These are phyloP conservation scores for Yamadazyma endophytica DNA, from an alignment of 805 yeast genomes.

Conservation along the genomic window DNA sequence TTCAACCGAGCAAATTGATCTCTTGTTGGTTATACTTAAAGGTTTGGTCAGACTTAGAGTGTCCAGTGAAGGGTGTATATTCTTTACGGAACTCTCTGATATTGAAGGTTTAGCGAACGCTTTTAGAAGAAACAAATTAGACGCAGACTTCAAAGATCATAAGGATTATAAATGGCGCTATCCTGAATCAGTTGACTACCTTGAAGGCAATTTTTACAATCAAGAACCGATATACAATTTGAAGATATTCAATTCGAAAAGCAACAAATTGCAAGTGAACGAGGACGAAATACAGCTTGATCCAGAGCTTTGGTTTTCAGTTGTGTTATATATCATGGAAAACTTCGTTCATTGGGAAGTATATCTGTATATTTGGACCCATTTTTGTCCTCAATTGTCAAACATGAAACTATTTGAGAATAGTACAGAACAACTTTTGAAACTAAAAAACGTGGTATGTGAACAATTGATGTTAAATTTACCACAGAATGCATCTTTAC, in stretches of 20 bases:
- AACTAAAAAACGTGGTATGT: conserved; percentile 47
- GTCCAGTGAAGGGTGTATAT: conserved; percentile 41
- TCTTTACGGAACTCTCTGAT: conserved; percentile 51
- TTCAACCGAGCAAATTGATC: conserved; percentile 24
- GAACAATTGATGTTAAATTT: conserved; percentile 54
- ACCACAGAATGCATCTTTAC: conserved; percentile 38
- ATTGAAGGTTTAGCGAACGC: conserved; percentile 64
- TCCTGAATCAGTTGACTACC: conserved; percentile 53
- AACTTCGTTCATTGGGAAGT: conserved; percentile 65
- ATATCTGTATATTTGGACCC: conserved; percentile 62
- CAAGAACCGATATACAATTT: conserved; percentile 34
- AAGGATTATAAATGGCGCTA: conserved; percentile 46
- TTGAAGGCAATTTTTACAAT: conserved; percentile 42
- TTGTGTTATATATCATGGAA: conserved; percentile 47
- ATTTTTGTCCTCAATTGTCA: conserved; percentile 66
- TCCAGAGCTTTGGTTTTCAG: conserved; percentile 47
- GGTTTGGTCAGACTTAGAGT: conserved; percentile 53
- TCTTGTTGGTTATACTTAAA: conserved; percentile 47
- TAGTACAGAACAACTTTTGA: conserved; percentile 30
- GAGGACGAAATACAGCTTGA: conserved; percentile 26
- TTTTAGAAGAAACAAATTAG: conserved; percentile 45
- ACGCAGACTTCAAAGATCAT: conserved; percentile 16
- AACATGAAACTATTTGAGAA: conserved; percentile 50
- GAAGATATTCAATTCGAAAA: conserved; percentile 14
- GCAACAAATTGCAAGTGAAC: conserved; percentile 15